Evolutionary conservation across 73 alveolate genomes (phyloP).

Genomic region (Paramecium pentaurelia): DNA sequence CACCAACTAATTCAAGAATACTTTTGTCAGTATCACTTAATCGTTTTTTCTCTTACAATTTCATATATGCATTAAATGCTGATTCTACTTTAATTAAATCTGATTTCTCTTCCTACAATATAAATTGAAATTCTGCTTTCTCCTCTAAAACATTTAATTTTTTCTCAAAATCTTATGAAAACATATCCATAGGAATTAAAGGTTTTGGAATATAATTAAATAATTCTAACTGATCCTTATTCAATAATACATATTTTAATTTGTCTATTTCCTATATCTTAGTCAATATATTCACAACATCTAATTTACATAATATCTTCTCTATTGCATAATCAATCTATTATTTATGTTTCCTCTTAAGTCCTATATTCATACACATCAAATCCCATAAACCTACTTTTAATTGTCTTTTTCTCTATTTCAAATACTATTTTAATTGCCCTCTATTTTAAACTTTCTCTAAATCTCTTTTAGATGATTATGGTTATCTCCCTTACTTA

Average conservation of each 20-base stretch:
- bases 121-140: not conserved
- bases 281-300: not conserved
- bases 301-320: not conserved
- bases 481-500: not conserved
- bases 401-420: not conserved
- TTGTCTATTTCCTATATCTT: slow-evolving; percentile 1
- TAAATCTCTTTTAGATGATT: not conserved
- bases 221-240: not conserved
- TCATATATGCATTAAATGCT: not conserved
- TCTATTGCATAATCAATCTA: not conserved
- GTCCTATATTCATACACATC: not conserved
- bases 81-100: not conserved
- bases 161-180: not conserved
- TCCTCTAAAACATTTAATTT: not conserved
- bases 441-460: not conserved
- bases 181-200: not conserved
- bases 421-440: not conserved
- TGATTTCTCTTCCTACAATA: not conserved
- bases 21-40: not conserved
- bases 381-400: not conserved
- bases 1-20: not conserved
- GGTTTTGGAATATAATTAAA: slow-evolving; percentile 44
- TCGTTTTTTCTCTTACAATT: not conserved
- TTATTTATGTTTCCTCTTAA: not conserved
- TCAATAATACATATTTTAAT: not conserved